phyloP scores from a whole-genome alignment of 2,329 filamentous ascomycete species.

The Didymella glomerata region DNA sequence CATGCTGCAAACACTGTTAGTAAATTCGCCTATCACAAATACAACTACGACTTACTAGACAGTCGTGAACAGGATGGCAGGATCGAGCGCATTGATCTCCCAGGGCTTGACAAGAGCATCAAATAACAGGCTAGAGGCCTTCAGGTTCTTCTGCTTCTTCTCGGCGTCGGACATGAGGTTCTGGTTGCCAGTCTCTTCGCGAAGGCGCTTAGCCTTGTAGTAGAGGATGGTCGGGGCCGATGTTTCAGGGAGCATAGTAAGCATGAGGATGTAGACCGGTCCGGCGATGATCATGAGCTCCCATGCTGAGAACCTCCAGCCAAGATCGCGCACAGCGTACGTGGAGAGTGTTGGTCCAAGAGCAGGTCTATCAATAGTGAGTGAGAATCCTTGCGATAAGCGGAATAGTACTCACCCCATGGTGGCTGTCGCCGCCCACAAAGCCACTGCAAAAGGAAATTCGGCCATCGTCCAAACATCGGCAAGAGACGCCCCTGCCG shows the following conservation, averaged over 20 bases:
- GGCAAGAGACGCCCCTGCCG: slow-evolving; percentile 44
- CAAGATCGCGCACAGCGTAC: slow-evolving; percentile 72
- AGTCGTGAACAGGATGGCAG: slow-evolving; percentile 82
- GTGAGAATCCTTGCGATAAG: neutral
- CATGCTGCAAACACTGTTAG: slow-evolving; percentile 59
- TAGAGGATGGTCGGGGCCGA: slow-evolving; percentile 70
- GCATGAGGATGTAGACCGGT: slow-evolving; percentile 75
- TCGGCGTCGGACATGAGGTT: slow-evolving; percentile 80
- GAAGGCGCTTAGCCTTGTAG: slow-evolving; percentile 74
- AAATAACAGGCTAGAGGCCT: slow-evolving; percentile 51
- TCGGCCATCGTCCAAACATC: slow-evolving; percentile 52
- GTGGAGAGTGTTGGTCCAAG: slow-evolving; percentile 71
- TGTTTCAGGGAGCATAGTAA: slow-evolving; percentile 84
- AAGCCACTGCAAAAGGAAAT: slow-evolving; percentile 52
- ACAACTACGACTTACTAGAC: slow-evolving; percentile 63
- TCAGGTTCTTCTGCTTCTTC: slow-evolving; percentile 64
- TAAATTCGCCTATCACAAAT: no score
- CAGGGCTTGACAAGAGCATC: slow-evolving; percentile 75
- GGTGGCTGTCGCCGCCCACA: slow-evolving; percentile 53
- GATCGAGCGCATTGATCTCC: slow-evolving; percentile 81
- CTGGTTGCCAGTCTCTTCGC: slow-evolving; percentile 70
- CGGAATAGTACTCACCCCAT: slow-evolving; percentile 54
- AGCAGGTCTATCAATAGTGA: slow-evolving; percentile 60
- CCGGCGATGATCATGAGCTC: slow-evolving; percentile 80
- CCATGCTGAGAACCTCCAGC: slow-evolving; percentile 87